These are phyloP conservation scores for Craspedostauros australis DNA, from an alignment of 108 stramenopile genomes.

Conservation along the genomic window DNA sequence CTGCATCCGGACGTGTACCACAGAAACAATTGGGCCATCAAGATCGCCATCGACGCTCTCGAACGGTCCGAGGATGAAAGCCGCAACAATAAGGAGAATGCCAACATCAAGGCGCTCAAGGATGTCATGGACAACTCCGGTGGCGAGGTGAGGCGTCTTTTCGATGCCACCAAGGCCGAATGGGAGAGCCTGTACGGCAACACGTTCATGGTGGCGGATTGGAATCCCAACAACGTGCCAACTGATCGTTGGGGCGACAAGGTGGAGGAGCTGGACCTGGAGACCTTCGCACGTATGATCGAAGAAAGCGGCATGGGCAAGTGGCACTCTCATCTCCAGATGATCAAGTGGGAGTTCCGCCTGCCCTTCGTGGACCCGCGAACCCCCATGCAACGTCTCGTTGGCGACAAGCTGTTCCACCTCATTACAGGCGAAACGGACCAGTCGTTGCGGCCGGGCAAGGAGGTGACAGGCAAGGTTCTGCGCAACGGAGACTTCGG, in stretches of 20 bases:
- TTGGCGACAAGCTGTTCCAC: conserved; percentile 69
- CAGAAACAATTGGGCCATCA: conserved; percentile 77
- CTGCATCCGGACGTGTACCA: conserved; percentile 86
- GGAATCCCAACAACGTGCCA: conserved; percentile 82
- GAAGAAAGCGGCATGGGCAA: conserved; percentile 57
- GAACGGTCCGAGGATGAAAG: conserved; percentile 50
- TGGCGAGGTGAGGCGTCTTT: conserved; percentile 66
- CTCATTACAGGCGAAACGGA: conserved; percentile 86
- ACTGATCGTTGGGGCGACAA: conserved; percentile 73
- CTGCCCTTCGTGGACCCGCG: conserved; percentile 79
- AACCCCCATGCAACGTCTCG: conserved; percentile 72
- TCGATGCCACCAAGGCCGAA: conserved; percentile 66
- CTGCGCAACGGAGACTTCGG: conserved; percentile 79
- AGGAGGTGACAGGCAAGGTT: conserved; percentile 84
- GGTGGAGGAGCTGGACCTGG: conserved; percentile 84
- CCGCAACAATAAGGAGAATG: conserved; percentile 37
- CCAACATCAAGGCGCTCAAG: conserved; percentile 58
- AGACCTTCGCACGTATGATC: conserved; percentile 77
- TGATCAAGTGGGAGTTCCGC: conserved; percentile 92
- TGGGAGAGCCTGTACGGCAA: conserved; percentile 74
- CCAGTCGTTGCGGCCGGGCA: conserved; percentile 75
- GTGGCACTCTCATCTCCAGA: conserved; percentile 79
- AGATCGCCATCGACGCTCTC: conserved; percentile 83
- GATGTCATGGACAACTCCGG: conserved; percentile 81
- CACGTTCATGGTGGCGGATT: conserved; percentile 62